Evolutionary conservation across 2,329 filamentous ascomycete genomes (phyloP).

Genomic region (Rhynchosporium graminicola): DNA sequence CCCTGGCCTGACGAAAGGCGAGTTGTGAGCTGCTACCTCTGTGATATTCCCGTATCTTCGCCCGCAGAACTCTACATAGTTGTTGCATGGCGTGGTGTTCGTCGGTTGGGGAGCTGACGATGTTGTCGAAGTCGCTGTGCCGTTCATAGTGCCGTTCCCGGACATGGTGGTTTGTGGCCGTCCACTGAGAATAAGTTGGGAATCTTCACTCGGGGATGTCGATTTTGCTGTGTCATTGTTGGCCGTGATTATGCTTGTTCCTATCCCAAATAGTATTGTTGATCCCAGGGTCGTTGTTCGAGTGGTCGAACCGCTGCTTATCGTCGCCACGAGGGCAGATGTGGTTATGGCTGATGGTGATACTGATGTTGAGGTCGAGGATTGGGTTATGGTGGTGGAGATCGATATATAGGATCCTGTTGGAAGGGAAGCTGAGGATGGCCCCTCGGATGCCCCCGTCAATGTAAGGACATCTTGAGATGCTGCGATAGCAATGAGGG

Average conservation of each 20-base stretch:
- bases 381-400: conserved; percentile 40
- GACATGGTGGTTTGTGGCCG: conserved; percentile 38
- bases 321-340: conserved; percentile 32
- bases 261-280: conserved; percentile 35
- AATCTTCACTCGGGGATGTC: conserved; percentile 40
- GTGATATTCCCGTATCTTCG: conserved; percentile 82
- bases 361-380: conserved; percentile 20
- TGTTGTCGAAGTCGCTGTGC: conserved; percentile 49
- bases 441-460: conserved; percentile 26
- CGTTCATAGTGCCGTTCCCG: conserved; percentile 51
- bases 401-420: conserved; percentile 45
- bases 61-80: conserved; percentile 72
- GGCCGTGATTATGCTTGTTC: conserved; percentile 23
- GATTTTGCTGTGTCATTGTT: conserved; percentile 36
- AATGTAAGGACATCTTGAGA: conserved; percentile 18
- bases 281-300: conserved; percentile 34
- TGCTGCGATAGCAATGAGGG: conserved; percentile 40
- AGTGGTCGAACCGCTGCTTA: conserved; percentile 32
- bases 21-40: conserved; percentile 77
- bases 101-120: conserved; percentile 50
- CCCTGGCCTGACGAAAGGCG: conserved; percentile 69
- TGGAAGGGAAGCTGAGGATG: conserved; percentile 33
- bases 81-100: conserved; percentile 81
- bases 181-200: conserved; percentile 43
- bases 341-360: conserved; percentile 31